A percentile compares a stretch with the other conserved stretches of the same genome.
Conservation (phyloP, 306 rosid species). For the Dryas alaskensis region DNA sequence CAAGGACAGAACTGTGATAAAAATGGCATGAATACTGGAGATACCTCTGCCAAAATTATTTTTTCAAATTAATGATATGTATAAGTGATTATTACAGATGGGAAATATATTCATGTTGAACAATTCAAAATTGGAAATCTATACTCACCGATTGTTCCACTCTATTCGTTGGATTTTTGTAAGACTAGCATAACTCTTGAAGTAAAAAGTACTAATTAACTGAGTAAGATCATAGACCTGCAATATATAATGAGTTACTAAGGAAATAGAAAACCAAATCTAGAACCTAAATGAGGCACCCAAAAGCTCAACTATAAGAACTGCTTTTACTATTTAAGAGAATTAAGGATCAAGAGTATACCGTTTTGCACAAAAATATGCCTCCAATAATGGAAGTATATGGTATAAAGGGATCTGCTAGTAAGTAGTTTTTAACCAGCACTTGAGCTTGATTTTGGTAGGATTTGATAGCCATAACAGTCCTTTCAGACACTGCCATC, state of each 20-base stretch:
- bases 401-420: constrained; percentile 45
- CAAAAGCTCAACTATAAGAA: not conserved
- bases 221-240: constrained; percentile 59
- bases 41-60: constrained; percentile 44
- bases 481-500: constrained; percentile 33
- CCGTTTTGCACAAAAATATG: constrained; percentile 54
- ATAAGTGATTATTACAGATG: not conserved
- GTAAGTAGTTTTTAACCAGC: constrained; percentile 41
- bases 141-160: constrained; percentile 59
- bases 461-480: constrained; percentile 44
- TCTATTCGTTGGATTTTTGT: constrained; percentile 57
- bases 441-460: constrained; percentile 54
- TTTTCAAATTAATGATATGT: constrained; percentile 22
- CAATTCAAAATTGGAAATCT: not conserved
- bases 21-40: constrained; percentile 59
- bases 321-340: not conserved
- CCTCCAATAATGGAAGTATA: constrained; percentile 51
- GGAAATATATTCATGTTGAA: not conserved
- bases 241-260: constrained; percentile 6
- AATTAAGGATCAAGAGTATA: constrained; percentile 17
- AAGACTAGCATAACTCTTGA: constrained; percentile 51
- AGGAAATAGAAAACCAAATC: not conserved
- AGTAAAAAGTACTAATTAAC: constrained; percentile 43
- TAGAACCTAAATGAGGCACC: not conserved
- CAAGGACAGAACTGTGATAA: constrained; percentile 47